Conservation (phyloP, 495 filamentous ascomycete species). For the Thermothielavioides terrestris region DNA sequence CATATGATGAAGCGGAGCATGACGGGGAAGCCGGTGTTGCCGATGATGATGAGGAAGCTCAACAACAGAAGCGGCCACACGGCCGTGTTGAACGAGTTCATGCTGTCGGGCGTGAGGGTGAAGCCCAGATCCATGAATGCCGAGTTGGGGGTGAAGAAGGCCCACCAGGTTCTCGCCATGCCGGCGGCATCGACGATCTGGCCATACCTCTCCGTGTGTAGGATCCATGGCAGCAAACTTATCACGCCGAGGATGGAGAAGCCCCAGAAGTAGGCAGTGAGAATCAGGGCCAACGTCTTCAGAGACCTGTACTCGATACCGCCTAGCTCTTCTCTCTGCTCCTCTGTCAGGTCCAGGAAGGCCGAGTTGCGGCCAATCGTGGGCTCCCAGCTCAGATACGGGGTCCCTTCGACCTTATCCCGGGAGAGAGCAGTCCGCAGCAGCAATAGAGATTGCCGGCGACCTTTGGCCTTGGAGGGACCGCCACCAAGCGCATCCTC, state of each 20-base stretch:
- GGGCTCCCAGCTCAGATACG: constrained; percentile 89
- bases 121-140: constrained; percentile 85
- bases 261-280: constrained; percentile 66
- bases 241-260: constrained; percentile 70
- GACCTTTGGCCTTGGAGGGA: constrained; percentile 3
- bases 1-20: constrained; percentile 89
- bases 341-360: constrained; percentile 79
- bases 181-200: constrained; percentile 51
- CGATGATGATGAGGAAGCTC: constrained; percentile 76
- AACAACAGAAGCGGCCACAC: constrained; percentile 65
- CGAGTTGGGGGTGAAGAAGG: constrained; percentile 74
- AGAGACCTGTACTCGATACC: constrained; percentile 90
- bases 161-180: constrained; percentile 76
- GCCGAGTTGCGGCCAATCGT: constrained; percentile 87
- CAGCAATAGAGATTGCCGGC: constrained; percentile 20
- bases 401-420: constrained; percentile 48
- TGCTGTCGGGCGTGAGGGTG: constrained; percentile 84
- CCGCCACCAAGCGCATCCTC: constrained; percentile 6
- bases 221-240: constrained; percentile 71
- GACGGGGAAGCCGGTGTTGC: constrained; percentile 90
- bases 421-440: constrained; percentile 33
- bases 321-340: constrained; percentile 85
- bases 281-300: constrained; percentile 71
- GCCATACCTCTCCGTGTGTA: constrained; percentile 48
- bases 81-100: constrained; percentile 75